Evolutionary conservation across 1,284 basidiomycete genomes (phyloP), one percentile per base, ranked within the genome.

Genomic region (Papiliotrema nemorosa): DNA sequence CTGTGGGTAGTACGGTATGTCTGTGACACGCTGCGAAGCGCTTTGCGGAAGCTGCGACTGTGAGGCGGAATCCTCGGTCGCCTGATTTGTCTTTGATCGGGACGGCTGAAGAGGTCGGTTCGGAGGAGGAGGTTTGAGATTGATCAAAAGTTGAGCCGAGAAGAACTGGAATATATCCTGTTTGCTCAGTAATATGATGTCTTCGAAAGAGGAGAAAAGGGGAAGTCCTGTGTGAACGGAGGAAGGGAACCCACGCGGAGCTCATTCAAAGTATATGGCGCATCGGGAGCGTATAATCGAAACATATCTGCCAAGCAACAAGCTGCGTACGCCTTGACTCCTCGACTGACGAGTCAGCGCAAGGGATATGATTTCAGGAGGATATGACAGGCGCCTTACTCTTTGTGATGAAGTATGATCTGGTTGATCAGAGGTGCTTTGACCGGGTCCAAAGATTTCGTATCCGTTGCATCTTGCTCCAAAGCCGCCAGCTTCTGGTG

Each of bases 121-220:
- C 34, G 44, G 54, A 12, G 59, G 84, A 0, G 83, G 72, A 21
- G 83, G 81, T 60, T 84, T 86, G 63, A 96, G 82, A 10, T 88
- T 85, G 3, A 78, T 78, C 4, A 80, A 78, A 53, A 97, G 83
- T 71, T 94, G 92, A 22, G 83, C 79, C 67, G 91, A 84, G 79
- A 96, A 89, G 80, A 97, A 97, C 64, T 90, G 83, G 75, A 97
- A 97, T 67, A 97, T 92, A 72, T 94, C 90, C 76, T 87, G 81
- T 6, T n/a, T 14, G 21, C 37, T 14, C 29, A n/a, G 26, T 10
- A 13, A 5, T 12, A 9, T 16, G 7, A 34, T 36, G 12, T n/a
- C 18, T 9, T 7, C 10, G 9, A 20, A 24, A 14, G 27, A 13
- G 33, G 16, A 12, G 16, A 25, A 20, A n/a, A 26, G 33, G 29